Percentiles rank a stretch among this genome's conserved stretches.
phyloP scores from a whole-genome alignment of 192 early-diverging fungal species.

The Gryganskiella cystojenkinii region DNA sequence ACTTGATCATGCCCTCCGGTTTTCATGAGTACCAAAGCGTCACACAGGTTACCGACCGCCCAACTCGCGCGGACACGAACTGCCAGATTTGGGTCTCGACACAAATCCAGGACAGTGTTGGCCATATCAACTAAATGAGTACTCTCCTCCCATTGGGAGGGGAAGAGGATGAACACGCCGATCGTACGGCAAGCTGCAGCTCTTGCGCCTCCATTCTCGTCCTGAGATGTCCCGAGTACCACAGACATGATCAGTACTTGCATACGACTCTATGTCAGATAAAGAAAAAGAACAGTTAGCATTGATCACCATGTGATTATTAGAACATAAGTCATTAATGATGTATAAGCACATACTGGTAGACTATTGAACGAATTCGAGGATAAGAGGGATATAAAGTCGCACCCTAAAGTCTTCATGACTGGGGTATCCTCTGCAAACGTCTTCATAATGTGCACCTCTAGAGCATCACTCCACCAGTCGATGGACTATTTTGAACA shows the following conservation, averaged over 20 bases:
- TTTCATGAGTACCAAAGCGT: conserved; percentile 63
- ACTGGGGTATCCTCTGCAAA: conserved; percentile 42
- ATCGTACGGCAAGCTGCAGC: conserved; percentile 73
- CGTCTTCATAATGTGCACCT: conserved; percentile 55
- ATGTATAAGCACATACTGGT: conserved; percentile 40
- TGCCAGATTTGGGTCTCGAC: conserved; percentile 62
- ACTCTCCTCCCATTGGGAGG: conserved; percentile 66
- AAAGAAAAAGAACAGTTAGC: not conserved
- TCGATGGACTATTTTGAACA: conserved; percentile 4
- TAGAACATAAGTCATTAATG: not conserved
- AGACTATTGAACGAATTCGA: conserved; percentile 52
- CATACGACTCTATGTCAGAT: conserved; percentile 33
- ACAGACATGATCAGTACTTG: conserved; percentile 53
- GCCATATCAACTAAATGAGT: conserved; percentile 68
- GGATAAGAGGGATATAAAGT: conserved; percentile 58
- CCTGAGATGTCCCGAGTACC: conserved; percentile 56
- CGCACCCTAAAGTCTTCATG: conserved; percentile 59
- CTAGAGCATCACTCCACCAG: conserved; percentile 59
- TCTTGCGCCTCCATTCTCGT: conserved; percentile 66
- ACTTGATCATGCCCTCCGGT: conserved; percentile 11
- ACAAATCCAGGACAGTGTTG: conserved; percentile 56
- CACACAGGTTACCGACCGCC: conserved; percentile 81
- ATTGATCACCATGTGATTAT: not conserved
- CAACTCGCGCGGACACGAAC: conserved; percentile 79
- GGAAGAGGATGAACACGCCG: conserved; percentile 71